These are phyloP conservation scores for Aspergillus indologenus DNA, from an alignment of 495 filamentous ascomycete genomes.

Conservation along the genomic window DNA sequence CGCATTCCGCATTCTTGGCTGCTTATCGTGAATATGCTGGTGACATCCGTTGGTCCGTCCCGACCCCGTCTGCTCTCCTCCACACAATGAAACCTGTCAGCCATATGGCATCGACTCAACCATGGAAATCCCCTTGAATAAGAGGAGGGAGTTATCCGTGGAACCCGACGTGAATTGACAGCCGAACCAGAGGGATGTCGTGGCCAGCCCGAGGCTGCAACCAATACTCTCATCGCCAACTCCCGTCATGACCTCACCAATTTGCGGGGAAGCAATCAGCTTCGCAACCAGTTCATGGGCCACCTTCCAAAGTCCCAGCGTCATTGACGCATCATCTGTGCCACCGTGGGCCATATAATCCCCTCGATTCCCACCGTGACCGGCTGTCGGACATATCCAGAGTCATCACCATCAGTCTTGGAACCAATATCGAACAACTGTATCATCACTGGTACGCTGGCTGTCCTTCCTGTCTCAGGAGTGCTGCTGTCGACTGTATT, in stretches of 20 bases:
- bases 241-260: constrained; percentile 1
- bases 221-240: background rate
- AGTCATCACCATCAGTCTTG: background rate
- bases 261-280: background rate
- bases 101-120: background rate
- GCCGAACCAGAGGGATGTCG: background rate
- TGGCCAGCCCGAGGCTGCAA: background rate
- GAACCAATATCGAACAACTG: background rate
- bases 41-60: background rate
- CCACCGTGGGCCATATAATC: constrained; percentile 9
- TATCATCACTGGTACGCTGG: constrained; percentile 1
- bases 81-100: background rate
- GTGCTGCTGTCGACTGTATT: background rate
- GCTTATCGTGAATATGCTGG: background rate
- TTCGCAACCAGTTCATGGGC: background rate
- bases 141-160: background rate
- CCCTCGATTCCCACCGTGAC: background rate
- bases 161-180: background rate
- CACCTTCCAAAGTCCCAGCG: constrained; percentile 10
- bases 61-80: background rate
- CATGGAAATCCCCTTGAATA: background rate
- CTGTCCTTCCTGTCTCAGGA: background rate
- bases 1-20: background rate
- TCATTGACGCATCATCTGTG: constrained; percentile 16
- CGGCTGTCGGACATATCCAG: background rate